Evolutionary conservation across 2,329 filamentous ascomycete genomes (phyloP), one percentile per base, ranked within the genome.

Genomic region (Ophiostoma triangulosporum): DNA sequence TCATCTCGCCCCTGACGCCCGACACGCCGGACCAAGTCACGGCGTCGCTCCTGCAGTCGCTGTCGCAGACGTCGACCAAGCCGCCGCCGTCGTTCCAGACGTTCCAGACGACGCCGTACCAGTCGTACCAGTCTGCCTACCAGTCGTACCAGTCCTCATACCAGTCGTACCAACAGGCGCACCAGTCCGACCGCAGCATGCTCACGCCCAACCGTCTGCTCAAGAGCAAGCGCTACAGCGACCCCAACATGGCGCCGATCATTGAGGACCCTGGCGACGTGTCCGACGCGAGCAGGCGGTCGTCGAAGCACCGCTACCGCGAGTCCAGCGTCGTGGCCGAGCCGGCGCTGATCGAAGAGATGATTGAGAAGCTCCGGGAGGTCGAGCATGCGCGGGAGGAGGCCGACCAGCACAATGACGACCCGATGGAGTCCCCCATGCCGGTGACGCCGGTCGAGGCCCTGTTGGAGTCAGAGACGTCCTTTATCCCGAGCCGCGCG

Each of bases 221-320:
- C 27, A 56, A 54, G 31, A 24, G 33, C 9, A 55, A 55, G 43
- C 52, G 54, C 6, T 54, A 50, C 48, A 55, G 57, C 40, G 57
- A 58, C 35, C 54, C 24, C 6, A 48, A 35, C 6, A 58, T 58
- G 57, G 48, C 50, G 1, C 57, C 57, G 4, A 58, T 58, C 43
- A 38, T 58, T 24, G 57, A 58, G 29, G 43, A 57, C n/a, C 55
- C 57, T 2, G 55, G 57, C 24, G 57, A 58, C 45, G 15, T n/a
- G 26, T 31, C 43, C 6, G 43, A 46, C 2, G 7, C 4, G 12
- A 40, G 48, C 35, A 51, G 48, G 24, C 35, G 31, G 31, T 29
- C 50, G n/a, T 31, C 54, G 5, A 53, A 26, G 27, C 50, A 51
- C 27, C 31, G 27, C 40, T 43, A 48, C 38, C 38, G 50, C n/a